phyloP scores from a whole-genome alignment of 371 early-diverging fungal species.

The Entomophthora muscae region DNA sequence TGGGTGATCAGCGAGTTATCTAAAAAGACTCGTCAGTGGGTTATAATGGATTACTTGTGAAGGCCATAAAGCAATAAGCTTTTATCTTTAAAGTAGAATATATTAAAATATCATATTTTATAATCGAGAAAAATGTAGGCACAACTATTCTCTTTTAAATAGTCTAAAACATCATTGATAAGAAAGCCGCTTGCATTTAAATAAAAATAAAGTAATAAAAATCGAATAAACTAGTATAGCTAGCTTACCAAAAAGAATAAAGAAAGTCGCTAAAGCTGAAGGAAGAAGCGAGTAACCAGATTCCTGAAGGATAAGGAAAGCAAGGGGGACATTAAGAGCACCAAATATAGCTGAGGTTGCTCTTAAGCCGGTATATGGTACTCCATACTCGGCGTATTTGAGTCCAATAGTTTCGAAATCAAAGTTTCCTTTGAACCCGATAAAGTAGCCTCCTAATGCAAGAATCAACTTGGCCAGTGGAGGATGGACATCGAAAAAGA shows the following conservation, averaged over 20 bases:
- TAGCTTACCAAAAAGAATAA: conserved; percentile 63
- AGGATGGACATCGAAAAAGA: conserved; percentile 99
- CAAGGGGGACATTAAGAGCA: conserved; percentile 52
- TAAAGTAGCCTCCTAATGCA: conserved; percentile 60
- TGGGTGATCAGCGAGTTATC: conserved; percentile 85
- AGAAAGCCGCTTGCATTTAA: too few relatives aligned
- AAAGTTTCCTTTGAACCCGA: conserved; percentile 89
- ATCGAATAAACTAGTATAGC: too few relatives aligned
- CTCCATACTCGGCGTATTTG: conserved; percentile 65
- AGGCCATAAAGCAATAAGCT: too few relatives aligned
- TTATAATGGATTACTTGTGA: too few relatives aligned
- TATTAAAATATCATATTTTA: too few relatives aligned
- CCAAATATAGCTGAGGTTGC: conserved; percentile 65
- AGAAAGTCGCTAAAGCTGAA: conserved; percentile 47
- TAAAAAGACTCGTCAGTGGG: conserved; percentile 10
- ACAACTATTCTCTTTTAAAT: too few relatives aligned
- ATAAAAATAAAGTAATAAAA: too few relatives aligned
- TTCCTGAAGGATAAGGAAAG: conserved; percentile 69
- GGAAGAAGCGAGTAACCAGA: conserved; percentile 66
- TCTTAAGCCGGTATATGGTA: conserved; percentile 79
- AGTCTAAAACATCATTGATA: too few relatives aligned
- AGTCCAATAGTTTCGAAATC: conserved; percentile 88
- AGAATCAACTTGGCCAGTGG: conserved; percentile 96
- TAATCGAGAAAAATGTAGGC: too few relatives aligned
- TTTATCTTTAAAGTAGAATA: too few relatives aligned